Percentiles rank a stretch among this genome's conserved stretches.
Evolutionary conservation across 139 green algal species (phyloP).

Genomic region (Picochlorum sp.): DNA sequence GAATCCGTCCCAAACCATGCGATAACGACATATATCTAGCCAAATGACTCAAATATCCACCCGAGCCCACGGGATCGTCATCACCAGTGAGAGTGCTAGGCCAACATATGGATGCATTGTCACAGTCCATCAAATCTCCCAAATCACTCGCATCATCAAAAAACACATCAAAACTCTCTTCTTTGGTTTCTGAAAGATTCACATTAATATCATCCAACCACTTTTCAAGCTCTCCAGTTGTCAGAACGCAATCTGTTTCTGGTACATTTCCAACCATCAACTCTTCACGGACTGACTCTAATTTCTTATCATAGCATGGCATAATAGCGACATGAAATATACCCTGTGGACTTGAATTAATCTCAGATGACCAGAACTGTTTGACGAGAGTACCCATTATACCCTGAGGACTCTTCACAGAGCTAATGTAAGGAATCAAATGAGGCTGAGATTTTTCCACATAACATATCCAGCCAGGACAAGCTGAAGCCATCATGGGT

Average conservation of each 20-base stretch:
- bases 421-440: constrained; percentile 29
- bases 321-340: constrained; percentile 92
- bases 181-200: neutral
- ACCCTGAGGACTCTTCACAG: constrained; percentile 78
- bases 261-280: constrained; percentile 41
- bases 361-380: constrained; percentile 29
- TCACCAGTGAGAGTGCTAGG: no score
- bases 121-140: no score
- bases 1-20: constrained; percentile 54
- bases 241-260: constrained; percentile 88
- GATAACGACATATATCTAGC: constrained; percentile 56
- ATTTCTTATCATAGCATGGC: constrained; percentile 99
- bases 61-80: constrained; percentile 31
- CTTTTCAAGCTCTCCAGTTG: constrained; percentile 73
- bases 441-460: constrained; percentile 93
- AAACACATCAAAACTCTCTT: neutral
- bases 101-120: no score
- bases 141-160: neutral
- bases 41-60: constrained; percentile 81
- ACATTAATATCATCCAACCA: constrained; percentile 50
- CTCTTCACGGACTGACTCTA: constrained; percentile 84
- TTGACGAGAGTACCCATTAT: constrained; percentile 89
- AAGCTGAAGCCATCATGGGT: constrained; percentile 82
- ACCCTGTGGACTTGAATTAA: constrained; percentile 19
- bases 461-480: constrained; percentile 97